Base-by-base conservation (phyloP, 441 rosid genomes). In the Gossypium lobatum region DNA sequence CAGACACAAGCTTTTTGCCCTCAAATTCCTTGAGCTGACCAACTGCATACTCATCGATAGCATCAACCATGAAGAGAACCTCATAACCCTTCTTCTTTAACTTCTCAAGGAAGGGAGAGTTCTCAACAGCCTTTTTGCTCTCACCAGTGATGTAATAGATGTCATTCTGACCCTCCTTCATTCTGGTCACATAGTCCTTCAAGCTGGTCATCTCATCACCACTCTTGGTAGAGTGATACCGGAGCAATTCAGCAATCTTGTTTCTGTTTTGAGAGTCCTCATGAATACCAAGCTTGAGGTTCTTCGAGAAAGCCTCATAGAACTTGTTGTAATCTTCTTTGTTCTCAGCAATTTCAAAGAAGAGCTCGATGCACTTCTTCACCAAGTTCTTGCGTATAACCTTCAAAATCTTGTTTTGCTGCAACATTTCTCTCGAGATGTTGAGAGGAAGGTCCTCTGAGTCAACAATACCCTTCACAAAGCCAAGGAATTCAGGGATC, bases 281-380 rank as follows among this genome's bases (percentile, higher is more conserved):
- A 0, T 87, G 93, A 73, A 88, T 87, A 23, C 93, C 89, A 0
- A 88, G 89, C 86, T 88, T 87, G 66, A 88, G 75, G 63, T 88
- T 88, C 81, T 88, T 88, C 11, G 92, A 86, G 89, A 88, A 88
- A 3, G 93, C 81, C 77, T 88, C 93, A 0, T 88, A 87, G 80
- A 88, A 88, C 80, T 87, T 87, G 81, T 84, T 85, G 81, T 88
- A 88, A 77, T 89, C 93, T 63, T 88, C 93, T 84, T 88, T 88
- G 88, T 88, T 88, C 91, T 88, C 93, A 46, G 93, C 93, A 54
- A 88, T 80, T 79, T 88, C 93, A 57, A 81, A 80, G 87, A 88
- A 88, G 28, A 88, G 87, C 82, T 87, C 93, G 1, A 88, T 28
- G 59, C 89, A 89, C 82, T 87, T 89, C 87, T 89, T 89, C 76